Evolutionary conservation across 768 basidiomycete genomes (phyloP), one percentile per base, ranked within the genome.

Genomic region (Leccinum ochraceum): DNA sequence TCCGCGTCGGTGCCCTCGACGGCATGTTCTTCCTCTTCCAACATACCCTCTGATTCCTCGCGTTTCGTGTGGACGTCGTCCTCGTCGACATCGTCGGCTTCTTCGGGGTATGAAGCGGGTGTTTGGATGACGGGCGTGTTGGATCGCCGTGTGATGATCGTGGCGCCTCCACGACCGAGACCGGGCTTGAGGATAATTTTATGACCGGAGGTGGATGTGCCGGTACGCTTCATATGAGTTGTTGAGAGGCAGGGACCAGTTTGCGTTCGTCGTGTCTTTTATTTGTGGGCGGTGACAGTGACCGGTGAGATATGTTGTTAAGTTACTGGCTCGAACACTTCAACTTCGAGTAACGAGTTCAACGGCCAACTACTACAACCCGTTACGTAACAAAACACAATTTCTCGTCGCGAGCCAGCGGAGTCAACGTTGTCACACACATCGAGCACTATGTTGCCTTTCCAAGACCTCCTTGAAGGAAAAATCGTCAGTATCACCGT

Each of bases 181-280:
- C 75, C 77, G 2, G 78, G 78, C 53, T 76, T 79, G 60, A 78
- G 77, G 10, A 78, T 79, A 48, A 79, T 79, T 70, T 77, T 79
- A 26, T 66, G 74, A 14, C 57, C 63, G 17, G 67, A 60, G 4
- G 67, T 69, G 37, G 67, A 69, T 11, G 62, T 60, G 42, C 62
- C 55, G 24, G 22, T 10, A 36, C 71, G 71, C 32, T 67, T 73
- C 71, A 73, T 71, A 2, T 52, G 54, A 51, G 50, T 28, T 46
- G 2, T 46, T 14, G 17, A 9, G n/a, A 10, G 32, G 51, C 6
- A 22, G 16, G 30, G 24, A 36, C 10, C 7, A 10, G 6, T 37
- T 17, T 9, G 63, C 8, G 42, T 20, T 60, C n/a, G 14, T 26
- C 5, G 51, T 64, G 4, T n/a, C 14, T n/a, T 49, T 39, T 56